Evolutionary conservation across 169 alveolate species (phyloP), one percentile per base, ranked within the genome.

Genomic region (Theileria parva): DNA sequence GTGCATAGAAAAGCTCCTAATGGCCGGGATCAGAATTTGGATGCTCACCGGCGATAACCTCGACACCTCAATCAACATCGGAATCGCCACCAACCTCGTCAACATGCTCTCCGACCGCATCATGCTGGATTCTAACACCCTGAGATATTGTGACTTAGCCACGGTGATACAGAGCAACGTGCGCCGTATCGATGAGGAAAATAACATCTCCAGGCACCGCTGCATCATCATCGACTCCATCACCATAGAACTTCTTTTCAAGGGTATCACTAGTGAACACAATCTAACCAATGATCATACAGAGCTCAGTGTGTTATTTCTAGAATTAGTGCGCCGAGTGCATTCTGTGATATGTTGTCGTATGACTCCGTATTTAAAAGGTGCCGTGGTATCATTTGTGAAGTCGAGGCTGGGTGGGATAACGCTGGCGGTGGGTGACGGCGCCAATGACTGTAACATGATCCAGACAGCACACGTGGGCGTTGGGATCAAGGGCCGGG

Each of bases 381-480:
- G 89, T 0, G 32, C 74, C 28, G 67, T 83, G 44, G 89, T 83
- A 5, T 50, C 55, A 0, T 51, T 83, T 12, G 73, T 83, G 32
- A 76, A 76, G 73, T 11, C 34, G 5, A 76, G 44, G 23, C 55
- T 75, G 12, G 69, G 69, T 23, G 77, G 50, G 15, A 77, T 83
- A 21, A 75, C 75, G 34, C 65, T 83, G 66, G 97, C 98, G 28
- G 91, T 96, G 32, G 99, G 99, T 15, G 99, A 98, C 87, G 99
- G 99, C 17, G 99, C 99, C 19, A 97, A 98, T 94, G 99, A 98
- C 91, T 99, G 97, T 30, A 97, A 98, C 25, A 98, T 98, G 99
- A 96, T 98, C 39, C 93, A 95, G 85, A 97, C 95, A 66, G 99
- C 99, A 37, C 96, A 98, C 76, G 98, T 97, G 21, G 99, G 99